phyloP scores from a whole-genome alignment of 352 stramenopile species.

The Globisporangium paddicum region DNA sequence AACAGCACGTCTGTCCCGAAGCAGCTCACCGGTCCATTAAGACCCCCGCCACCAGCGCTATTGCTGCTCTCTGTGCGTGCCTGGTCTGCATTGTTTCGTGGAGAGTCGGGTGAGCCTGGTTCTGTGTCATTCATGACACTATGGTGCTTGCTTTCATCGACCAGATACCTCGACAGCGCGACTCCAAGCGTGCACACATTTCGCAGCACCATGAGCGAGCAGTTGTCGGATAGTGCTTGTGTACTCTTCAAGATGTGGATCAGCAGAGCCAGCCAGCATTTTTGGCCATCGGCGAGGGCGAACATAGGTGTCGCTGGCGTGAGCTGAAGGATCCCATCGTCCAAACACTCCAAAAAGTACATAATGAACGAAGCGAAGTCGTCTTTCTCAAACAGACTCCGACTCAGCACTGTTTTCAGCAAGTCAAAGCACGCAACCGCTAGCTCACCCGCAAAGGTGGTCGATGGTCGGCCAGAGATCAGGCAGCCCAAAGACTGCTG shows the following conservation, averaged over 20 bases:
- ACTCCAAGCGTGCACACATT: constrained; percentile 54
- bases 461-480: constrained; percentile 7
- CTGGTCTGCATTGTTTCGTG: not conserved
- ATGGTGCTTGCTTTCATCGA: constrained; percentile 47
- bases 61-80: constrained; percentile 10
- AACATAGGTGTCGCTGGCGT: not conserved
- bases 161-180: constrained; percentile 49
- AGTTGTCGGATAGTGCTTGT: constrained; percentile 35
- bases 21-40: constrained; percentile 14
- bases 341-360: constrained; percentile 51
- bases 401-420: constrained; percentile 28
- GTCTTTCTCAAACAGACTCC: constrained; percentile 44
- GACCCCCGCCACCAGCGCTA: not conserved
- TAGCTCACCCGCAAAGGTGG: constrained; percentile 8
- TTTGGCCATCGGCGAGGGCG: constrained; percentile 28
- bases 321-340: constrained; percentile 19
- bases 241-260: constrained; percentile 44
- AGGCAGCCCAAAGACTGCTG: constrained; percentile 16
- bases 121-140: not conserved
- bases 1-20: constrained; percentile 49
- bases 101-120: not conserved
- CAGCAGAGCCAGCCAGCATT: constrained; percentile 61
- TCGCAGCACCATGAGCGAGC: constrained; percentile 41
- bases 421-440: constrained; percentile 39
- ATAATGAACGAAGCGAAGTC: constrained; percentile 64